A percentile compares a stretch with the other conserved stretches of the same genome.
Conservation (phyloP, 371 early-diverging fungal species). For the Ordospora colligata region DNA sequence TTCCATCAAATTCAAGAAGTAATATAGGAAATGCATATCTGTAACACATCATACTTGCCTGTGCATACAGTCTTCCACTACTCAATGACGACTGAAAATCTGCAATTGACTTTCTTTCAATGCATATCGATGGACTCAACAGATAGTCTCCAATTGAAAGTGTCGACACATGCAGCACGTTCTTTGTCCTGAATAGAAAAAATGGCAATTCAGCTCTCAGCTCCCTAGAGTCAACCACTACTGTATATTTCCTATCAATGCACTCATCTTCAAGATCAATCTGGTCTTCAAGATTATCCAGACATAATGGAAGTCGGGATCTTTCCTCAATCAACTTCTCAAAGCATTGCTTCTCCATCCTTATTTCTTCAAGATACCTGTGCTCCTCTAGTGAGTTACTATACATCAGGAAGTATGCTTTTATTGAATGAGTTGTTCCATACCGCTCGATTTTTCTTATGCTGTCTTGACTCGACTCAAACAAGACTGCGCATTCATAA, state of each 20-base stretch:
- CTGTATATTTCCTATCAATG: conserved; percentile 22
- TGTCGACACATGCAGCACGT: conserved; percentile 71
- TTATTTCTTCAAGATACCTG: conserved; percentile 69
- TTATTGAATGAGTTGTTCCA: not conserved
- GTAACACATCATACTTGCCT: conserved; percentile 74
- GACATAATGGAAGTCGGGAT: conserved; percentile 37
- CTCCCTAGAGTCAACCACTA: conserved; percentile 84
- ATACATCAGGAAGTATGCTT: conserved; percentile 27
- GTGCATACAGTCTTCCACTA: conserved; percentile 76
- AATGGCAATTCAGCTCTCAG: conserved; percentile 79
- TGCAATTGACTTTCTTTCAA: conserved; percentile 80
- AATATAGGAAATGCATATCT: conserved; percentile 72
- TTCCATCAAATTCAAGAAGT: conserved; percentile 80
- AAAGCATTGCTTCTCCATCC: conserved; percentile 80
- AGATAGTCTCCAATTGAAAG: conserved; percentile 87
- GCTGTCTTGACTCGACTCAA: conserved; percentile 17
- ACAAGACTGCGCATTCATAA: conserved; percentile 27
- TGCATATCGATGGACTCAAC: conserved; percentile 71
- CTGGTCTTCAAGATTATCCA: conserved; percentile 4
- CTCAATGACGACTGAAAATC: conserved; percentile 75
- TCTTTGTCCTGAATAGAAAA: conserved; percentile 69
- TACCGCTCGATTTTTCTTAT: conserved; percentile 38
- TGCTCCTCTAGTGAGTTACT: conserved; percentile 85
- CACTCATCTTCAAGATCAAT: conserved; percentile 19
- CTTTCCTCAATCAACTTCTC: conserved; percentile 79